These are phyloP conservation scores for Canariomyces notabilis DNA, from an alignment of 2,329 filamentous ascomycete genomes.

Conservation along the genomic window DNA sequence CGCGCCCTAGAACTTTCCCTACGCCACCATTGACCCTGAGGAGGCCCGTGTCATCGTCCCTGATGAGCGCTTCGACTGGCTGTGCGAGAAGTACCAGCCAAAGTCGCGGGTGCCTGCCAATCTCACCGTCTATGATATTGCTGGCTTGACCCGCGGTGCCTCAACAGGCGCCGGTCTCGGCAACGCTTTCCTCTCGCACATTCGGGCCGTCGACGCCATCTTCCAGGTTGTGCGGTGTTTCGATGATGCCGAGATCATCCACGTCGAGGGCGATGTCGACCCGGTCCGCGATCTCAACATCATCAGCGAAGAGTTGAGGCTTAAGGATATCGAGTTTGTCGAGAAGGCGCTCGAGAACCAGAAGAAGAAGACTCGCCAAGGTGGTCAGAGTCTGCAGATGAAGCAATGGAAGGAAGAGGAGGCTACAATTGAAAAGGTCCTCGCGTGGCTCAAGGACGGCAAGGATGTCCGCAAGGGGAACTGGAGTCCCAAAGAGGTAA, in stretches of 20 bases:
- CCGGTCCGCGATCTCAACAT: conserved; percentile 91
- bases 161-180: conserved; percentile 96
- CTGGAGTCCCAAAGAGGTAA: conserved; percentile 94
- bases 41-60: conserved; percentile 96
- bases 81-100: conserved; percentile 93
- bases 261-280: conserved; percentile 98
- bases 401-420: conserved; percentile 96
- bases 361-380: conserved; percentile 90
- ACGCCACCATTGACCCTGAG: conserved; percentile 98
- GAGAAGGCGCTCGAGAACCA: conserved; percentile 91
- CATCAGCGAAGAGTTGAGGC: conserved; percentile 90
- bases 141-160: conserved; percentile 89
- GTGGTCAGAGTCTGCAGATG: conserved; percentile 92
- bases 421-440: conserved; percentile 84
- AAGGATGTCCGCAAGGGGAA: conserved; percentile 89
- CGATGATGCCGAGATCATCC: conserved; percentile 98
- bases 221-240: conserved; percentile 97
- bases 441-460: conserved; percentile 76
- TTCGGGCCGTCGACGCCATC: conserved; percentile 95
- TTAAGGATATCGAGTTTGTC: conserved; percentile 98
- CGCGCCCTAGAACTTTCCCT: conserved; percentile 77
- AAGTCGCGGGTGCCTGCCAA: conserved; percentile 97
- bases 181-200: conserved; percentile 97
- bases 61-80: conserved; percentile 93
- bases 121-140: conserved; percentile 97